phyloP scores from a whole-genome alignment of 2,329 filamentous ascomycete species.

The Scytalidium lignicola region DNA sequence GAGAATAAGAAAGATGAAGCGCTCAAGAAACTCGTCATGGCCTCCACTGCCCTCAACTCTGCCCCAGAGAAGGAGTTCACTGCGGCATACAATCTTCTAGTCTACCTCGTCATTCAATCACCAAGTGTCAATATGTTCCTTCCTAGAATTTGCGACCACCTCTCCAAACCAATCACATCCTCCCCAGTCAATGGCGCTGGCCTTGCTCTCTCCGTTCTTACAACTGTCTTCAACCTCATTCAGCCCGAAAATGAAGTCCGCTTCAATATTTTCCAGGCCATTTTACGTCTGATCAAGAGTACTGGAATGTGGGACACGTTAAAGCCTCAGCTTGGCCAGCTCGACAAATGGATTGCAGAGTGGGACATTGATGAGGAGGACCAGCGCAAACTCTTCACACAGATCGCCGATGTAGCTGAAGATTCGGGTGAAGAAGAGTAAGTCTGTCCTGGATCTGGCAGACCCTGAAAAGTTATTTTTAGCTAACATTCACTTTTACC shows the following conservation, averaged over 20 bases:
- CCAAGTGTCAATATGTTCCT: constrained; percentile 82
- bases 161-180: constrained; percentile 78
- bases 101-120: constrained; percentile 86
- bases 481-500: constrained; percentile 8
- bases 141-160: constrained; percentile 81
- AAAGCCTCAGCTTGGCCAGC: constrained; percentile 74
- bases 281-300: constrained; percentile 74
- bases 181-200: constrained; percentile 81
- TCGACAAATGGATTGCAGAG: constrained; percentile 74
- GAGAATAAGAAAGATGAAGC: constrained; percentile 74
- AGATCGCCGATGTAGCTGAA: constrained; percentile 74
- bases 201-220: constrained; percentile 83
- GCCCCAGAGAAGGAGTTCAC: constrained; percentile 96
- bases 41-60: constrained; percentile 70
- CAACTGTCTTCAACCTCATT: constrained; percentile 95
- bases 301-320: constrained; percentile 77
- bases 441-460: constrained; percentile 29
- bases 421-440: constrained; percentile 74
- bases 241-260: constrained; percentile 70
- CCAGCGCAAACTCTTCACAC: constrained; percentile 76
- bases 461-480: not conserved
- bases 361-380: constrained; percentile 84
- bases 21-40: constrained; percentile 82
- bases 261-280: constrained; percentile 85
- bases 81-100: constrained; percentile 91